Evolutionary conservation across 2,329 filamentous ascomycete species (phyloP), one percentile per base, ranked within the genome.

Genomic region (Claviceps maximensis): DNA sequence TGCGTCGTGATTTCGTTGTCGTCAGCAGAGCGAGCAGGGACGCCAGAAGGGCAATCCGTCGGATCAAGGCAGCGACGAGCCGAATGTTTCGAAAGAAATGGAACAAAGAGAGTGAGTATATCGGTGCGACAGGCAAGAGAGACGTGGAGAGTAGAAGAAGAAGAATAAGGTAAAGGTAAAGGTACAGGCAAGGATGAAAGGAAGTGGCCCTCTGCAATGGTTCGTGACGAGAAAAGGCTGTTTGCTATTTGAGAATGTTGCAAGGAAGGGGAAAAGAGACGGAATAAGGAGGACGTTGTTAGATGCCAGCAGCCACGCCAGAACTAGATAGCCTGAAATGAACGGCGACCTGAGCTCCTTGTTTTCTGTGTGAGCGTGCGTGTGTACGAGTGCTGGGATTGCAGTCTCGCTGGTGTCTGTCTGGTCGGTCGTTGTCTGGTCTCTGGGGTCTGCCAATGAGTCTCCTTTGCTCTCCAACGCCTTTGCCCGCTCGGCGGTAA

Each of bases 221-320:
- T 65, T 66, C 65, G 63, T 66, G 62, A 58, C 55, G 7, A 17
- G 13, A 53, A 58, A 56, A 56, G 49, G 51, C 51, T 57, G 53
- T 41, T 56, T 56, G 52, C 36, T 38, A 54, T 41, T 7, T 54
- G 53, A 31, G 33, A 47, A 42, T 53, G 47, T 21, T 52, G 50
- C 23, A 51, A 38, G 44, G 41, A 42, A 46, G 29, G 21, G 40
- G 6, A 15, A 15, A 41, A 31, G 9, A 33, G 9, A 31, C 42
- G 17, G 29, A 38, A 51, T 23, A 40, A n/a, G n/a, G 8, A 45
- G n/a, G 6, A 23, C 23, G n/a, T 50, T n/a, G 33, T 27, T 25
- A 33, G 31, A 49, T 2, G 47, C 33, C 33, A 38, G 33, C 33
- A 38, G 33, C 33, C 33, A 38, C 33, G 13, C 33, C 33, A 38